Percentiles rank a stretch among this genome's conserved stretches.
phyloP scores from a whole-genome alignment of 1,139 yeast genomes.

The Yamadazyma atmosphaerica region DNA sequence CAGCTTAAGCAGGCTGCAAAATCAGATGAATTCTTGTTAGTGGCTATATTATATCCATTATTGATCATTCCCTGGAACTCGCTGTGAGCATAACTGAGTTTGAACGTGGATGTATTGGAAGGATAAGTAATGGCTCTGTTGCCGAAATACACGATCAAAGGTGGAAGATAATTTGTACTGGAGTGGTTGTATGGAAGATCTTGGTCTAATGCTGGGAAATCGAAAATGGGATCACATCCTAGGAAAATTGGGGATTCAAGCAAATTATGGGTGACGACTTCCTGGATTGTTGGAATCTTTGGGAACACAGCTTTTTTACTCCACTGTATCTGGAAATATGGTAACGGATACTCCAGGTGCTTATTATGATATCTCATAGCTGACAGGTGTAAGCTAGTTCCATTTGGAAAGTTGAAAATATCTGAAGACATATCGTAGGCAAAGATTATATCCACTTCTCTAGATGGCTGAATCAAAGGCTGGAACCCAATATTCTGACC shows the following conservation, averaged over 20 bases:
- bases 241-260: conserved; percentile 47
- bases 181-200: background rate
- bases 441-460: conserved; percentile 35
- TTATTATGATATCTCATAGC: conserved; percentile 23
- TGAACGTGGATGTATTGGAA: conserved; percentile 63
- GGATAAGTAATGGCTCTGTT: conserved; percentile 41
- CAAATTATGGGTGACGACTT: conserved; percentile 34
- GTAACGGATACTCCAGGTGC: conserved; percentile 15
- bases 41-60: conserved; percentile 56
- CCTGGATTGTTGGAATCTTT: conserved; percentile 26
- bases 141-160: conserved; percentile 54
- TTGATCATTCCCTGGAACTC: conserved; percentile 48
- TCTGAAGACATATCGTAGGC: conserved; percentile 44
- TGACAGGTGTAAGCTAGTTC: conserved; percentile 25
- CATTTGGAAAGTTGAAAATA: conserved; percentile 39
- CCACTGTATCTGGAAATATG: conserved; percentile 14
- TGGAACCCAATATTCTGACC: conserved; percentile 46
- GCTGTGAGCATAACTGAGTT: conserved; percentile 43
- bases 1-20: conserved; percentile 60
- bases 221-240: conserved; percentile 50
- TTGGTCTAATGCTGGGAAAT: conserved; percentile 22
- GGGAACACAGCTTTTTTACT: conserved; percentile 6
- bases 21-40: conserved; percentile 41
- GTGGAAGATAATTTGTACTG: conserved; percentile 38
- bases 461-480: conserved; percentile 29